Percentiles rank a stretch among this genome's conserved stretches.
phyloP scores from a whole-genome alignment of 2,329 filamentous ascomycete species.

The Pseudocercospora fuligena region DNA sequence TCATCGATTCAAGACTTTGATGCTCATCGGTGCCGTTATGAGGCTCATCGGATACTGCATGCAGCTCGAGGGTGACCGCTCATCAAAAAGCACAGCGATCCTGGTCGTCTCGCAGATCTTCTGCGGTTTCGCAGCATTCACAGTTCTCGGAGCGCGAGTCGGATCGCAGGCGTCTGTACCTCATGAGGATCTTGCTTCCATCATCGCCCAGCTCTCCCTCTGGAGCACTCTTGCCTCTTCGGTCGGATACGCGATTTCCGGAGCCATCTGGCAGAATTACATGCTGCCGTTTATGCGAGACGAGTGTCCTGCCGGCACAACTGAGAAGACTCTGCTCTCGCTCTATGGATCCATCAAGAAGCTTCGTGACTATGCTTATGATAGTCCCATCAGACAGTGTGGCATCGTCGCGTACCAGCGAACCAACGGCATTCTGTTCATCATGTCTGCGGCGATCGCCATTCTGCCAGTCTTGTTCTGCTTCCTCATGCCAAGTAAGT shows the following conservation, averaged over 20 bases:
- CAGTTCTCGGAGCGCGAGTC: conserved; percentile 49
- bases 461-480: conserved; percentile 7
- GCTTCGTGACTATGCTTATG: conserved; percentile 7
- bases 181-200: conserved; percentile 48
- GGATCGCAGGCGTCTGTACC: conserved; percentile 50
- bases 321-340: neutral
- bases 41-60: conserved; percentile 48
- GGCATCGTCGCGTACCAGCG: conserved; percentile 12
- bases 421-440: conserved; percentile 16
- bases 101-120: conserved; percentile 46
- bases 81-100: conserved; percentile 43
- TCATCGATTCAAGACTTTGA: conserved; percentile 51
- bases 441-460: neutral
- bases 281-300: conserved; percentile 17
- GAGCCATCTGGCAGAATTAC: conserved; percentile 10
- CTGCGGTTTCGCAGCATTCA: conserved; percentile 45
- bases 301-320: conserved; percentile 5
- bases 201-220: conserved; percentile 47
- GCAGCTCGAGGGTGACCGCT: conserved; percentile 39
- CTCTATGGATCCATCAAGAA: conserved; percentile 13
- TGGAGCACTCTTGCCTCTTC: conserved; percentile 49
- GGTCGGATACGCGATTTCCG: conserved; percentile 47
- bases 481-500: conserved; percentile 18
- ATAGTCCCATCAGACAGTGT: conserved; percentile 8
- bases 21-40: conserved; percentile 45